phyloP scores from a whole-genome alignment of 192 early-diverging fungal species.

The Coemansia sp. region DNA sequence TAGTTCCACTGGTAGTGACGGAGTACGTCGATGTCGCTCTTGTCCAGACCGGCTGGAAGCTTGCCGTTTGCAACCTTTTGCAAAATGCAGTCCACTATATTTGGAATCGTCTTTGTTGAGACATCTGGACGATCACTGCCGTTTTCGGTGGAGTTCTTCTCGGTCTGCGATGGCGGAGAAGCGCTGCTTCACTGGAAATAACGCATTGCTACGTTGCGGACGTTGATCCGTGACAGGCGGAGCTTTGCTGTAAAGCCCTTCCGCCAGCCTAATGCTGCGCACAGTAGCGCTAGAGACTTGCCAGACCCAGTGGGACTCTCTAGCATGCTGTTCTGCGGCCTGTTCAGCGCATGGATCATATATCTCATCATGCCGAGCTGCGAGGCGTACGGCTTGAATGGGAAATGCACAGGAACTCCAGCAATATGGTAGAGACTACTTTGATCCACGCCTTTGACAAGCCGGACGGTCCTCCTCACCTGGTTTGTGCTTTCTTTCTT shows the following conservation, averaged over 20 bases:
- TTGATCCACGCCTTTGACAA: background rate
- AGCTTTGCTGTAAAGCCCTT: conserved; percentile 41
- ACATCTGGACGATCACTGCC: background rate
- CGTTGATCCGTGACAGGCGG: conserved; percentile 35
- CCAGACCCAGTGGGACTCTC: conserved; percentile 79
- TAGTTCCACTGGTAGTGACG: conserved; percentile 1
- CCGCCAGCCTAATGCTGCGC: conserved; percentile 70
- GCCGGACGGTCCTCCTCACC: background rate
- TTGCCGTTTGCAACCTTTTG: background rate
- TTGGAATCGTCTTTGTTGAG: background rate
- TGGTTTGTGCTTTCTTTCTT: background rate
- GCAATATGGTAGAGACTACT: conserved; percentile 32
- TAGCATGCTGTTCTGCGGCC: conserved; percentile 62
- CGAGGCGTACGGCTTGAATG: conserved; percentile 67
- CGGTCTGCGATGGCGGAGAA: background rate
- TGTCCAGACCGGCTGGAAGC: conserved; percentile 16
- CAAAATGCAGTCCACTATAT: conserved; percentile 14
- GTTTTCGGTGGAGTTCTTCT: background rate
- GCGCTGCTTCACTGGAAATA: conserved; percentile 39
- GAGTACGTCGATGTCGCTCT: conserved; percentile 16
- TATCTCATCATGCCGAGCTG: conserved; percentile 71
- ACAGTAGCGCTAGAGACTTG: conserved; percentile 74
- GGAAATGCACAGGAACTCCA: conserved; percentile 66
- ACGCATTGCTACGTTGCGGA: conserved; percentile 37
- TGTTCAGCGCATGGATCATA: conserved; percentile 59